Conservation (phyloP, 371 early-diverging fungal genomes). For the Amoeboradix gromovi region DNA sequence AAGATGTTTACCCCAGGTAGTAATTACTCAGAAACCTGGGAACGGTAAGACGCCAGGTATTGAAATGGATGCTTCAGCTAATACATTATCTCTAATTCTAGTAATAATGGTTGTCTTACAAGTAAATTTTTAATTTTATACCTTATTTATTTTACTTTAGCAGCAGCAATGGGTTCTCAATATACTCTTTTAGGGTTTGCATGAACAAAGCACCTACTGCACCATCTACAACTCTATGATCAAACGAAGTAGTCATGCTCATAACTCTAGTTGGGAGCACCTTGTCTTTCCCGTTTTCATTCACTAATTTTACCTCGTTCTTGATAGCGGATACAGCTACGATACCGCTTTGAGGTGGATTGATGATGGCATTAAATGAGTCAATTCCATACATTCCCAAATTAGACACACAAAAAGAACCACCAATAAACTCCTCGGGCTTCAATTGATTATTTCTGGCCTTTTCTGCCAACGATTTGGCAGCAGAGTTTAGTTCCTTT, state of each 20-base stretch:
- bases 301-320: not conserved
- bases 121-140: not conserved
- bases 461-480: conserved; percentile 53
- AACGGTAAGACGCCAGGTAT: not conserved
- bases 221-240: conserved; percentile 90
- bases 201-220: conserved; percentile 80
- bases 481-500: conserved; percentile 42
- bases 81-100: not conserved
- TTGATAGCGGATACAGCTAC: conserved; percentile 31
- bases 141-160: conserved; percentile 9
- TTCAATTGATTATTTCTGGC: conserved; percentile 62
- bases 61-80: not conserved
- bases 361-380: conserved; percentile 88
- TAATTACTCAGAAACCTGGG: not conserved
- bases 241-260: conserved; percentile 66
- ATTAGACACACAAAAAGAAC: conserved; percentile 89
- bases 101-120: too few species aligned
- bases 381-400: conserved; percentile 85
- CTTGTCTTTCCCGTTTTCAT: conserved; percentile 35
- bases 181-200: conserved; percentile 55
- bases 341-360: conserved; percentile 81
- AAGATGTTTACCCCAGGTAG: not conserved
- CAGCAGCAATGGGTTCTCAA: conserved; percentile 83
- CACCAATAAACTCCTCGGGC: conserved; percentile 78
- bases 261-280: conserved; percentile 42